Evolutionary conservation across 768 basidiomycete species (phyloP).

Genomic region (Hypholoma sublateritium): DNA sequence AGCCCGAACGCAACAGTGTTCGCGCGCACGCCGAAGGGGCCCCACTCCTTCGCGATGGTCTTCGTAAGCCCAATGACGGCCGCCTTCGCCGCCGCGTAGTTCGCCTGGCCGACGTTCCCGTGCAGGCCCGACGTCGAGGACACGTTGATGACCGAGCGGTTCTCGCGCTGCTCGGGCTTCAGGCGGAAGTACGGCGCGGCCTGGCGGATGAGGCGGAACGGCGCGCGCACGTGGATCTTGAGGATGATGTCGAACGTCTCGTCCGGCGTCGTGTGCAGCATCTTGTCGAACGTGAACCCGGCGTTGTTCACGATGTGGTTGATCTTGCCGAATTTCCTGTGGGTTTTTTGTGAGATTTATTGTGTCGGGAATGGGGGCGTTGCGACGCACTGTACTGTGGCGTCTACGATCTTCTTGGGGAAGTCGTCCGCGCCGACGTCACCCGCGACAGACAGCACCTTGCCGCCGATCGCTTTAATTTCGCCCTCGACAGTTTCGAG

Average conservation of each 20-base stretch:
- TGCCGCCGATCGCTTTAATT: constrained; percentile 71
- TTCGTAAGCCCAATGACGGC: constrained; percentile 81
- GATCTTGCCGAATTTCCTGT: constrained; percentile 77
- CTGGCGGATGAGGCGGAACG: constrained; percentile 81
- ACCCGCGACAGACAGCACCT: constrained; percentile 71
- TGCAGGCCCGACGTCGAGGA: constrained; percentile 83
- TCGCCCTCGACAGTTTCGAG: constrained; percentile 67
- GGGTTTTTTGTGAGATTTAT: neutral
- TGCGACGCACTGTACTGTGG: constrained; percentile 67
- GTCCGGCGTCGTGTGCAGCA: constrained; percentile 86
- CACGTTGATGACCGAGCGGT: constrained; percentile 78
- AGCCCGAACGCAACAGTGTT: constrained; percentile 81
- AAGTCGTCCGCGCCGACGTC: constrained; percentile 85
- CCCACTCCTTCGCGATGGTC: constrained; percentile 89
- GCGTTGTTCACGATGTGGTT: constrained; percentile 89
- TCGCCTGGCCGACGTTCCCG: constrained; percentile 84
- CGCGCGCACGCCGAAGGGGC: constrained; percentile 75
- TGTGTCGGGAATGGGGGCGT: neutral
- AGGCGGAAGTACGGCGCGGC: constrained; percentile 84
- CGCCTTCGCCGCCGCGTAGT: constrained; percentile 79
- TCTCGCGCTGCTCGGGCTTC: constrained; percentile 64
- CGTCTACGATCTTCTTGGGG: constrained; percentile 74
- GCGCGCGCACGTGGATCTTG: constrained; percentile 83
- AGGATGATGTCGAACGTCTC: constrained; percentile 80
- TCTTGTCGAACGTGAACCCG: constrained; percentile 82